Percentiles rank a stretch among this genome's conserved stretches.
Evolutionary conservation across 1,139 yeast genomes (phyloP).

Genomic region (Pneumocystis wakefieldiae): DNA sequence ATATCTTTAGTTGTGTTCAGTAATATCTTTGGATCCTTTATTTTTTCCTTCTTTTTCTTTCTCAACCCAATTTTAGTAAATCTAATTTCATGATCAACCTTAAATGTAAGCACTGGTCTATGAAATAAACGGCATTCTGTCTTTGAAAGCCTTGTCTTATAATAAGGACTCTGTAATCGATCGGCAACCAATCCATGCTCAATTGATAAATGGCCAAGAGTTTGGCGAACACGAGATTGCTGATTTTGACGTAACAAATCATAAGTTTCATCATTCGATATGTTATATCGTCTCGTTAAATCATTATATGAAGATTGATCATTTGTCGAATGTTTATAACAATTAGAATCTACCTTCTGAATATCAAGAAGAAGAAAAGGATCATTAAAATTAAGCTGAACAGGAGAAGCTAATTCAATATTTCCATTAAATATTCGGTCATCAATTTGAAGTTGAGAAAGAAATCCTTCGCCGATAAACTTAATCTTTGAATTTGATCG

Average conservation of each 20-base stretch:
- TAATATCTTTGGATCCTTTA: conserved; percentile 55
- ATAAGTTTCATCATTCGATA: conserved; percentile 80
- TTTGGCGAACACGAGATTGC: conserved; percentile 82
- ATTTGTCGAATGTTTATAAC: background rate
- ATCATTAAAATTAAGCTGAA: conserved; percentile 73
- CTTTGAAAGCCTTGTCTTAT: conserved; percentile 60
- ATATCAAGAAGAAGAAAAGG: conserved; percentile 26
- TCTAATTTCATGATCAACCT: conserved; percentile 63
- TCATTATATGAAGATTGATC: conserved; percentile 8
- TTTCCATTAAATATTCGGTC: conserved; percentile 70
- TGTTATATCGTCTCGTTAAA: conserved; percentile 42
- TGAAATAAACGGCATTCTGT: conserved; percentile 68
- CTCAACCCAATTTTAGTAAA: conserved; percentile 67
- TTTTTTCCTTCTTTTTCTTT: conserved; percentile 79
- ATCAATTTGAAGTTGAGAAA: conserved; percentile 26
- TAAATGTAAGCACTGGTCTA: conserved; percentile 55
- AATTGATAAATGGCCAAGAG: conserved; percentile 76
- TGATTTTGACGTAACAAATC: conserved; percentile 71
- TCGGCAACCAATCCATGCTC: conserved; percentile 87
- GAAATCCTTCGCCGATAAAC: background rate
- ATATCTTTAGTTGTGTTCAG: conserved; percentile 50
- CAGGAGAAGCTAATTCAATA: conserved; percentile 29
- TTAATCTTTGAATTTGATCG: background rate
- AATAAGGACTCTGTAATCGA: conserved; percentile 78
- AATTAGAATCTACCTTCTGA: conserved; percentile 3